Evolutionary conservation across 805 yeast species (phyloP), one percentile per base, ranked within the genome.

Genomic region (Wickerhamomyces bisporus): DNA sequence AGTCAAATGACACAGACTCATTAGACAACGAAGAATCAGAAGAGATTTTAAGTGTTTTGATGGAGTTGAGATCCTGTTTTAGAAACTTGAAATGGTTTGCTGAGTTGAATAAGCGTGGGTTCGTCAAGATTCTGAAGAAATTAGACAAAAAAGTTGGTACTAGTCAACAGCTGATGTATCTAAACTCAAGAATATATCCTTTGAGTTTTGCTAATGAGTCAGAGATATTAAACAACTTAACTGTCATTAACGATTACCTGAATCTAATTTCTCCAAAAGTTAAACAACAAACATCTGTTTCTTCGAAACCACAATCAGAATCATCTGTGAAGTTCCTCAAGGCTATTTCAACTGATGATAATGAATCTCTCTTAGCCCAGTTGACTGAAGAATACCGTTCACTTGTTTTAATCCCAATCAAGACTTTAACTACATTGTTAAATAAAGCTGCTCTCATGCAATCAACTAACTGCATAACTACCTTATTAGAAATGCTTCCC

Each of bases 61-160:
- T 87, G 17, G 96, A 88, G 58, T 66, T 87, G 38, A 71, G 95
- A 33, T 71, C 82, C 14, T 77, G 78, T 42, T 76, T 84, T 44
- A 71, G 96, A 40, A 88, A 88, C 60, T 68, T 89, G 55, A 88
- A 86, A 58, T 91, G 97, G 96, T 89, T 76, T 58, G 94, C 94
- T 18, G 97, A 91, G 55, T 75, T 89, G 51, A 89, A 89, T 66
- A 86, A 83, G 55, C 78, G 94, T 43, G 98, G 96, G 0, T 85
- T 88, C 50, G 74, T 79, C 38, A 89, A 89, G 64, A 91, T 91
- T 46, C 67, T 91, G 54, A 89, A 89, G 64, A 89, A 89, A 54
- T 69, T 89, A 50, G 97, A 91, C 60, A 91, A 91, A 65, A 87
- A 87, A 58, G 66, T 75, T 20, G 83, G 84, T 6, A 75, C 84